A percentile compares a stretch with the other conserved stretches of the same genome.
Evolutionary conservation across 306 rosid genomes (phyloP).

Genomic region (Quercus dentata): DNA sequence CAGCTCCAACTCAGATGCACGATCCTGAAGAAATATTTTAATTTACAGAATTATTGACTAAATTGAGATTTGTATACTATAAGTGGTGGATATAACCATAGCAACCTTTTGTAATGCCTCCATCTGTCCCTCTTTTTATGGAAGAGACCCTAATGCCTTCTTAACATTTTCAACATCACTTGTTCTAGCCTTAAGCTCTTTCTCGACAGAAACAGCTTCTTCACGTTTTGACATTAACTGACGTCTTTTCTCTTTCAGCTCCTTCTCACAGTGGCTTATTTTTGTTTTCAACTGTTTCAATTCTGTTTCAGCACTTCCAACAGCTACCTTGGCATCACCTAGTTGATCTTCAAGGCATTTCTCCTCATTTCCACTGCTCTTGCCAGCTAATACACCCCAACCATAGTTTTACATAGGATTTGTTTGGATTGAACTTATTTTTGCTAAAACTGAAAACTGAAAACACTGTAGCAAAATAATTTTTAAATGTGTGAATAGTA

Average conservation of each 20-base stretch:
- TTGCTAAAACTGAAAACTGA: too few relatives aligned
- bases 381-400: conserved; percentile 88
- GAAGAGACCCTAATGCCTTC: conserved; percentile 58
- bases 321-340: conserved; percentile 87
- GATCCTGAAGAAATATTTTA: conserved; percentile 51
- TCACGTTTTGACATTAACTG: conserved; percentile 77
- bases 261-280: conserved; percentile 80
- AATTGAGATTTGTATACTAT: conserved; percentile 5
- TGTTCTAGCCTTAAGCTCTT: conserved; percentile 55
- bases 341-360: conserved; percentile 91
- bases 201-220: conserved; percentile 82
- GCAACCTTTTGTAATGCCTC: conserved; percentile 80
- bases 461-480: too few relatives aligned
- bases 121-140: conserved; percentile 80
- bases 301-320: conserved; percentile 88
- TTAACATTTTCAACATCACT: conserved; percentile 64
- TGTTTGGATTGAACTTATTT: too few relatives aligned
- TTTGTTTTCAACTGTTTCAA: conserved; percentile 75
- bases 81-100: conserved; percentile 25
- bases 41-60: conserved; percentile 15
- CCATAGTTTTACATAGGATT: conserved; percentile 6
- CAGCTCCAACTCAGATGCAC: conserved; percentile 57
- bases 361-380: conserved; percentile 89
- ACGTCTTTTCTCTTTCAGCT: conserved; percentile 66
- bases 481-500: too few relatives aligned